A percentile compares a stretch with the other conserved stretches of the same genome.
These are phyloP conservation scores for Candida arabinofermentans DNA, from an alignment of 805 yeast genomes.

Conservation along the genomic window DNA sequence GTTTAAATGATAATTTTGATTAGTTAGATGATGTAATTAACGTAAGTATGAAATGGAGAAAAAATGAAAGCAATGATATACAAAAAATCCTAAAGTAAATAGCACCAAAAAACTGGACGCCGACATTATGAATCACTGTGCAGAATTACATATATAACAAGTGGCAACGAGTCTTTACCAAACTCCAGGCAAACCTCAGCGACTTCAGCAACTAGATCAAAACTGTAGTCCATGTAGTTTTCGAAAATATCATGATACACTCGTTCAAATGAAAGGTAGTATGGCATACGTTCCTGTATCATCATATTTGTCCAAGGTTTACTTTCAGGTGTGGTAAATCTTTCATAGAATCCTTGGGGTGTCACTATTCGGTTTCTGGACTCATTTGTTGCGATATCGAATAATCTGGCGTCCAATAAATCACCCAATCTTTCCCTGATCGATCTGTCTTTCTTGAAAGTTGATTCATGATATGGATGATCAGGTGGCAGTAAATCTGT, in stretches of 20 bases:
- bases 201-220: constrained; percentile 16
- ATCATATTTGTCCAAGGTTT: constrained; percentile 24
- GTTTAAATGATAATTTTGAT: constrained; percentile 9
- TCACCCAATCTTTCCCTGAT: constrained; percentile 25
- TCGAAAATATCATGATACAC: constrained; percentile 23
- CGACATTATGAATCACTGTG: not conserved
- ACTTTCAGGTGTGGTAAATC: constrained; percentile 18
- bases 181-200: constrained; percentile 26
- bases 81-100: not conserved
- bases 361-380: constrained; percentile 23
- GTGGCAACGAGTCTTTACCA: constrained; percentile 18
- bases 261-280: constrained; percentile 29
- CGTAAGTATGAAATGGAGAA: not conserved
- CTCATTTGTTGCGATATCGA: constrained; percentile 28
- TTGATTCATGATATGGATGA: not conserved
- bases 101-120: not conserved
- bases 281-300: constrained; percentile 19
- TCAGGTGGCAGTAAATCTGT: not conserved
- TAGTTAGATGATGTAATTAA: not conserved
- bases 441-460: constrained; percentile 1
- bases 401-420: constrained; percentile 23
- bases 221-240: constrained; percentile 9
- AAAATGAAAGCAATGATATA: not conserved
- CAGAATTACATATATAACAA: constrained; percentile 18
- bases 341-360: constrained; percentile 25